phyloP scores from a whole-genome alignment of 345 rosid genomes.

The Zanthoxylum bungeanum region DNA sequence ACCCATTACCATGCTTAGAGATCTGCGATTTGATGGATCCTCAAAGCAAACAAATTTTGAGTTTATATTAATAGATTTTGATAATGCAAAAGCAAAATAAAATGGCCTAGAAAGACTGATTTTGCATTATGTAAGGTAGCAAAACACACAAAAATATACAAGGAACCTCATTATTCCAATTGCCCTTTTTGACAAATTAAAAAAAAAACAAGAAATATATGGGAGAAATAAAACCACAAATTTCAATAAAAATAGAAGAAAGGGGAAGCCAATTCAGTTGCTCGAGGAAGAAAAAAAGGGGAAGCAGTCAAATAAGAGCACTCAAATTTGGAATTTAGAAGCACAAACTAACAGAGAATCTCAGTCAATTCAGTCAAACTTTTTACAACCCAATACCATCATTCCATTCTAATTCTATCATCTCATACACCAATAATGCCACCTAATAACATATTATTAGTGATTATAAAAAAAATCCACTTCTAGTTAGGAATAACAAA shows the following conservation, averaged over 20 bases:
- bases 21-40: too few relatives aligned
- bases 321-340: too few relatives aligned
- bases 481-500: too few relatives aligned
- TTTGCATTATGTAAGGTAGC: too few relatives aligned
- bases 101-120: slow-evolving; percentile 50
- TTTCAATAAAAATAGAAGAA: slow-evolving; percentile 2
- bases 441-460: background rate
- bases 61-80: slow-evolving; percentile 1
- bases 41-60: too few relatives aligned
- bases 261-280: slow-evolving; percentile 59
- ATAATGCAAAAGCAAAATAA: background rate
- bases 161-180: slow-evolving; percentile 64
- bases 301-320: slow-evolving; percentile 48
- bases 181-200: slow-evolving; percentile 26
- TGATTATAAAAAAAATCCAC: too few relatives aligned
- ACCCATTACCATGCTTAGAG: too few relatives aligned
- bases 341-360: slow-evolving; percentile 20
- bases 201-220: slow-evolving; percentile 13
- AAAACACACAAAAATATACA: too few relatives aligned
- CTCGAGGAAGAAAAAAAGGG: slow-evolving; percentile 68
- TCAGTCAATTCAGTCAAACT: slow-evolving; percentile 46
- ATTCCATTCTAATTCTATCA: too few relatives aligned
- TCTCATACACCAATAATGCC: slow-evolving; percentile 22
- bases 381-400: slow-evolving; percentile 25
- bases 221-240: too few relatives aligned